phyloP scores from a whole-genome alignment of 2,329 filamentous ascomycete species.

The Sphaceloma murrayae region DNA sequence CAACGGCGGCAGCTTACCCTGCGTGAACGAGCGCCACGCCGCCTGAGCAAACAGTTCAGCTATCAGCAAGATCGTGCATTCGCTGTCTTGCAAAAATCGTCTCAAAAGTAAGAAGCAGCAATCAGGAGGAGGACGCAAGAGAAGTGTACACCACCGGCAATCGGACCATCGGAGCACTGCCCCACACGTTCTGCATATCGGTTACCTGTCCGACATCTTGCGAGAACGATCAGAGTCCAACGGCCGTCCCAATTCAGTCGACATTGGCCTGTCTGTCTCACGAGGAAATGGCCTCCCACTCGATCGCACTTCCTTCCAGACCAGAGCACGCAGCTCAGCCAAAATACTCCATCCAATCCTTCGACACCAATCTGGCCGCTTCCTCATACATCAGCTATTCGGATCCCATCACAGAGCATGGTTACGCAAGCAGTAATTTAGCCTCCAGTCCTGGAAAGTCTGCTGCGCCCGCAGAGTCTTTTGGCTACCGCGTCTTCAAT shows the following conservation, averaged over 20 bases:
- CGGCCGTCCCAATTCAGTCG: conserved; percentile 1
- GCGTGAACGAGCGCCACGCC: not conserved
- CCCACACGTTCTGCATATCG: conserved; percentile 3
- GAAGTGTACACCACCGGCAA: no score
- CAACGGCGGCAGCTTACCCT: conserved; percentile 9
- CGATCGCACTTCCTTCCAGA: conserved; percentile 12
- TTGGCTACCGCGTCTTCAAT: conserved; percentile 18
- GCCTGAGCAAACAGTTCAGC: no score
- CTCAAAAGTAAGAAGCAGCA: no score
- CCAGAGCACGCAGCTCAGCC: conserved; percentile 11
- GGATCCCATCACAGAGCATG: conserved; percentile 16
- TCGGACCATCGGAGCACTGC: no score
- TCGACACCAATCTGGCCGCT: conserved; percentile 5
- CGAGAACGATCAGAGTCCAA: conserved; percentile 4
- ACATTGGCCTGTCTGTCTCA: not conserved
- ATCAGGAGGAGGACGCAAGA: not conserved
- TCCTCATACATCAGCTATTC: conserved; percentile 16
- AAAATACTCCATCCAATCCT: conserved; percentile 14
- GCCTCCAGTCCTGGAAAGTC: conserved; percentile 4
- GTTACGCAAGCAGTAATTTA: conserved; percentile 15
- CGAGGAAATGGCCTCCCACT: conserved; percentile 12
- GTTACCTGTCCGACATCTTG: conserved; percentile 10
- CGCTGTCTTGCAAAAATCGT: not conserved
- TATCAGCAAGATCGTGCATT: not conserved
- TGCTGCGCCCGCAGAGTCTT: conserved; percentile 3